Conservation (phyloP, 805 yeast genomes). For the Schwanniomyces occidentalis region DNA sequence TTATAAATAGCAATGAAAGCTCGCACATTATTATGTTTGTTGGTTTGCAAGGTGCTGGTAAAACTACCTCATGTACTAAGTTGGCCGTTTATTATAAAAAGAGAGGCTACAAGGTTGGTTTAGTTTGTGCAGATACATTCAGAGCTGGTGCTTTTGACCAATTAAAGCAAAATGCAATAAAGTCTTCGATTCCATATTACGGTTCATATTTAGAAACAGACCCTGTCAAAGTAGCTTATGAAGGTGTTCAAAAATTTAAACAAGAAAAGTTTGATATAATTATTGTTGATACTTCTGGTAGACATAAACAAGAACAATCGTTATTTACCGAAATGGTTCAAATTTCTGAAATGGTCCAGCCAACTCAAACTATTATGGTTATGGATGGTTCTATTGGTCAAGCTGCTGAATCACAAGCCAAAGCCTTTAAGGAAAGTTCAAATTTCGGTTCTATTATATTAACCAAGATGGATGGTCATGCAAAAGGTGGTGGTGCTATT, state of each 20-base stretch:
- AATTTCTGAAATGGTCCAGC: conserved; percentile 81
- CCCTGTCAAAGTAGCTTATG: conserved; percentile 87
- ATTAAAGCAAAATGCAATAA: conserved; percentile 94
- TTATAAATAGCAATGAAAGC: conserved; percentile 17
- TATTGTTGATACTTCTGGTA: conserved; percentile 96
- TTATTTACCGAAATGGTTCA: conserved; percentile 94
- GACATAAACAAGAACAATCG: conserved; percentile 93
- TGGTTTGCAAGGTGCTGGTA: conserved; percentile 98
- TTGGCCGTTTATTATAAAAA: conserved; percentile 92
- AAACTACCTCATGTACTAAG: conserved; percentile 96
- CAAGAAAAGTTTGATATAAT: conserved; percentile 90
- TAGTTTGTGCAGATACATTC: conserved; percentile 98
- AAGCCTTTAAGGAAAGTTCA: conserved; percentile 89
- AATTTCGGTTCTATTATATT: conserved; percentile 93
- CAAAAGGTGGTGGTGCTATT: conserved; percentile 99
- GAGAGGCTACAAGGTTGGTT: conserved; percentile 90
- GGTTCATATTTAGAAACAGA: conserved; percentile 96
- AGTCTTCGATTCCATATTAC: conserved; percentile 89
- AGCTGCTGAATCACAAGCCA: conserved; percentile 94
- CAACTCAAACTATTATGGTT: conserved; percentile 97
- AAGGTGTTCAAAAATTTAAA: conserved; percentile 89
- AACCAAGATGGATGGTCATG: conserved; percentile 98
- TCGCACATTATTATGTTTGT: conserved; percentile 89
- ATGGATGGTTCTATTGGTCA: conserved; percentile 97
- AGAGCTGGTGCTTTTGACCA: conserved; percentile 99